These are phyloP conservation scores for Collybia nuda DNA, from an alignment of 768 basidiomycete genomes.

Conservation along the genomic window DNA sequence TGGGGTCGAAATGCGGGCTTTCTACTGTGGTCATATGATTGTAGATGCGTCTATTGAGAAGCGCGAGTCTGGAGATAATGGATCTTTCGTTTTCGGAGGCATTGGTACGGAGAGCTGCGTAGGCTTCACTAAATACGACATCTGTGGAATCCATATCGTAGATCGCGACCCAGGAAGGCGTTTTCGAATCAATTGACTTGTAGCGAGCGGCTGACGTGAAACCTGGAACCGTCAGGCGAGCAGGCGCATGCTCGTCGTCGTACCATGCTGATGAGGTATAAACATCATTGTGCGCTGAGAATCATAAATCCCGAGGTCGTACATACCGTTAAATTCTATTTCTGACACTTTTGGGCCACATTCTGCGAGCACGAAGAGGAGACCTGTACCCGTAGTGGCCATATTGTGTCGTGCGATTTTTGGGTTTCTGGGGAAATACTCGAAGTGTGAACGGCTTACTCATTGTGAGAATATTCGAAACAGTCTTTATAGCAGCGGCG, in stretches of 20 bases:
- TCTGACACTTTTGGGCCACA: conserved; percentile 19
- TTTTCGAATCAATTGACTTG: conserved; percentile 23
- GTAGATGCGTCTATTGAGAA: conserved; percentile 24
- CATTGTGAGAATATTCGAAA: too few relatives aligned
- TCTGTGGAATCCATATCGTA: conserved; percentile 25
- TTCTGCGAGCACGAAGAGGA: conserved; percentile 25
- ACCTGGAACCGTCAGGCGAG: conserved; percentile 23
- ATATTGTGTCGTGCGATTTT: too few relatives aligned
- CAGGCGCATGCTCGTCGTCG: conserved; percentile 28
- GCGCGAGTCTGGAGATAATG: conserved; percentile 11
- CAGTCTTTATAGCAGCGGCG: too few relatives aligned
- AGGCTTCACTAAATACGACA: conserved; percentile 18
- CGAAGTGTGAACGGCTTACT: too few relatives aligned
- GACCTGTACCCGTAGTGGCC: neutral
- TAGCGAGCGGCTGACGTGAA: conserved; percentile 22
- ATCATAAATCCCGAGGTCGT: neutral
- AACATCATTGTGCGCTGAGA: neutral
- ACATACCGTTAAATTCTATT: conserved; percentile 24
- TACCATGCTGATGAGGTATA: conserved; percentile 30
- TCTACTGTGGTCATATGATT: conserved; percentile 9
- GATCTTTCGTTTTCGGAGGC: neutral
- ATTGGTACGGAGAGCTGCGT: conserved; percentile 15
- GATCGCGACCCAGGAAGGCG: conserved; percentile 27
- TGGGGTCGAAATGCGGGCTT: conserved; percentile 12
- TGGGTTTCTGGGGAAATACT: too few relatives aligned